Percentiles rank a stretch among this genome's conserved stretches.
Conservation (phyloP, 2,329 filamentous ascomycete species). For the Neophaeococcomyces mojaviensis region DNA sequence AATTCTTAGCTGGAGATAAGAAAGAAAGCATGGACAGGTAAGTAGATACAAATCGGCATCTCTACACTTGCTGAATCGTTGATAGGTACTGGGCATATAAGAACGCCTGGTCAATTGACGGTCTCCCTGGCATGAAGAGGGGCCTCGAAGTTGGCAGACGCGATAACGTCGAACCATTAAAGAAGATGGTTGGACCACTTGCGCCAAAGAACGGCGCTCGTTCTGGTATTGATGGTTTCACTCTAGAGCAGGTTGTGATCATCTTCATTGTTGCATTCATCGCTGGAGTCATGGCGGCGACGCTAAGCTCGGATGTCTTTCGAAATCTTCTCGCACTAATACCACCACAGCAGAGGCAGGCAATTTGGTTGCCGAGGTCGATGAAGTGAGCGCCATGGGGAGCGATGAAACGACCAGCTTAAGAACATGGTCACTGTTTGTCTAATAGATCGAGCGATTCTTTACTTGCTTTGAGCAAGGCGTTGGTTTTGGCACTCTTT, state of each 20-base stretch:
- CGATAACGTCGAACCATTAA: slow-evolving; percentile 20
- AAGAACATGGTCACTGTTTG: too few relatives aligned
- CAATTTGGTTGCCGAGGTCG: slow-evolving; percentile 1
- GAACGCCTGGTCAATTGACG: slow-evolving; percentile 53
- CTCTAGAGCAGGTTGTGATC: slow-evolving; percentile 6
- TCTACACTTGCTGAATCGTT: slow-evolving; percentile 27
- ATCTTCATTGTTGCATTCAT: slow-evolving; percentile 7
- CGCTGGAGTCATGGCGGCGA: slow-evolving; percentile 6
- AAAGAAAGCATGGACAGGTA: slow-evolving; percentile 40
- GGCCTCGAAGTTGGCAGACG: slow-evolving; percentile 14
- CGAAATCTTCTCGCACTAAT: not conserved
- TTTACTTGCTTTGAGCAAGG: too few relatives aligned
- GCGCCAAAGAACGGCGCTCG: slow-evolving; percentile 8
- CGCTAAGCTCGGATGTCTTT: slow-evolving; percentile 1
- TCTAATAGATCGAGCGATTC: too few relatives aligned
- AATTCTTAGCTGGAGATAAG: slow-evolving; percentile 19
- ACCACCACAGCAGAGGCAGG: not conserved
- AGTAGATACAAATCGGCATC: not conserved
- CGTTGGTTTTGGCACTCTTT: too few relatives aligned
- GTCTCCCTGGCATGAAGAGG: slow-evolving; percentile 47
- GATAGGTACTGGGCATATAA: slow-evolving; percentile 49
- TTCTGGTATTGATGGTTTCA: slow-evolving; percentile 1
- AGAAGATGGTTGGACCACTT: slow-evolving; percentile 22
- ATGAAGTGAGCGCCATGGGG: slow-evolving; percentile 6
- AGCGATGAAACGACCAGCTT: too few relatives aligned